These are phyloP conservation scores for Nemophila menziesii DNA, from an alignment of 257 asterid species.

Conservation along the genomic window DNA sequence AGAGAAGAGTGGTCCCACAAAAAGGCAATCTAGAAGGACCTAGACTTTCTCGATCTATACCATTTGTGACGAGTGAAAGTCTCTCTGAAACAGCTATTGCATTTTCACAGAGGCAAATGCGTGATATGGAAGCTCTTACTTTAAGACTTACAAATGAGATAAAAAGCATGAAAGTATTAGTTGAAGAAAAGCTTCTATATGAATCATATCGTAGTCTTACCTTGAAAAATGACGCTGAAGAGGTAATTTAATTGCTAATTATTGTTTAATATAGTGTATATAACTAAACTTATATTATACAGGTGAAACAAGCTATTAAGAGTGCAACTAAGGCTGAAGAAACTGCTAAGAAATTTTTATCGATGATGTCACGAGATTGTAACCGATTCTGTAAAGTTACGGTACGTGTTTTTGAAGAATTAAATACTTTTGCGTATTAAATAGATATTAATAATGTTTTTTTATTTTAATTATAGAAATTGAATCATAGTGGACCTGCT, in stretches of 20 bases:
- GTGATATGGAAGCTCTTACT: conserved; percentile 68
- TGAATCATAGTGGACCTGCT: conserved; percentile 34
- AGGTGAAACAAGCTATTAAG: conserved; percentile 60
- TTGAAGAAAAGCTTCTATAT: conserved; percentile 68
- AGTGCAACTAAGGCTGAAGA: conserved; percentile 59
- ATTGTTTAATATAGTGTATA: neutral
- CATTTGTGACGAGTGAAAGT: conserved; percentile 49
- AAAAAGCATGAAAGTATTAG: conserved; percentile 74
- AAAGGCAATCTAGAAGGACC: conserved; percentile 57
- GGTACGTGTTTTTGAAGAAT: conserved; percentile 34
- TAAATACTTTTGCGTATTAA: neutral
- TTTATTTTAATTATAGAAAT: conserved; percentile 27
- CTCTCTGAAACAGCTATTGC: conserved; percentile 78
- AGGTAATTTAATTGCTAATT: conserved; percentile 35
- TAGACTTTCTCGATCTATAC: conserved; percentile 46
- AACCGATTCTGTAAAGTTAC: conserved; percentile 86
- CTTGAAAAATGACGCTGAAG: conserved; percentile 62
- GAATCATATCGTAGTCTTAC: conserved; percentile 63
- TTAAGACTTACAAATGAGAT: conserved; percentile 61
- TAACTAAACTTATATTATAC: conserved; percentile 7
- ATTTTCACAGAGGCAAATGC: conserved; percentile 87
- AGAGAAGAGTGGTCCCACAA: conserved; percentile 22
- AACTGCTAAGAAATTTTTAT: conserved; percentile 56
- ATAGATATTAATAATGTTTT: neutral
- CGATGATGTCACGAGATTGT: conserved; percentile 83